phyloP scores from a whole-genome alignment of 1,139 yeast species.

The Geotrichum candidum region DNA sequence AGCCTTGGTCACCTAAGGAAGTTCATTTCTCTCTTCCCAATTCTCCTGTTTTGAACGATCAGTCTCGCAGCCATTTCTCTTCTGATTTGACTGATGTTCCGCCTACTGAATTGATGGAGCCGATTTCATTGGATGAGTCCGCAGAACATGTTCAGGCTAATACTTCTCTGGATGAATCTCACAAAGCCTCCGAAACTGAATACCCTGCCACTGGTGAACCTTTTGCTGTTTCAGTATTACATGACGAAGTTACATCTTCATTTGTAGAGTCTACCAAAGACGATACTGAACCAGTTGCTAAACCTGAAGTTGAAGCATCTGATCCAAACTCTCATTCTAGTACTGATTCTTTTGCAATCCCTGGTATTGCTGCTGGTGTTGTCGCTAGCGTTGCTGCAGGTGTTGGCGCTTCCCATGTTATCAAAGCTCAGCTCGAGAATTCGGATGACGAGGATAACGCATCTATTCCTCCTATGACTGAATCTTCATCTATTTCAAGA shows the following conservation, averaged over 20 bases:
- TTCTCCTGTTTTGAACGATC: not conserved
- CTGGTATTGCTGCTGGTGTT: not conserved
- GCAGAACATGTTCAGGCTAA: not conserved
- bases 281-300: not conserved
- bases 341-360: not conserved
- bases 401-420: not conserved
- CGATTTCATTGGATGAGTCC: not conserved
- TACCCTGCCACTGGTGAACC: not conserved
- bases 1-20: slow-evolving; percentile 6
- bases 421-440: not conserved
- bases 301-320: not conserved
- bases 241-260: not conserved
- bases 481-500: not conserved
- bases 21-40: not conserved
- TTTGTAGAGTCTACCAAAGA: not conserved
- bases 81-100: not conserved
- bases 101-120: not conserved
- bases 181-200: not conserved
- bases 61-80: not conserved
- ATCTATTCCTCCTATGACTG: not conserved
- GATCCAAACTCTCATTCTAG: not conserved
- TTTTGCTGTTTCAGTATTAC: not conserved
- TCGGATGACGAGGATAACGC: not conserved
- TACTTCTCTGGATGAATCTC: not conserved
- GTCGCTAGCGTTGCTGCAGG: not conserved